Conservation (phyloP, 169 alveolate genomes). For the Besnoitia besnoiti region DNA sequence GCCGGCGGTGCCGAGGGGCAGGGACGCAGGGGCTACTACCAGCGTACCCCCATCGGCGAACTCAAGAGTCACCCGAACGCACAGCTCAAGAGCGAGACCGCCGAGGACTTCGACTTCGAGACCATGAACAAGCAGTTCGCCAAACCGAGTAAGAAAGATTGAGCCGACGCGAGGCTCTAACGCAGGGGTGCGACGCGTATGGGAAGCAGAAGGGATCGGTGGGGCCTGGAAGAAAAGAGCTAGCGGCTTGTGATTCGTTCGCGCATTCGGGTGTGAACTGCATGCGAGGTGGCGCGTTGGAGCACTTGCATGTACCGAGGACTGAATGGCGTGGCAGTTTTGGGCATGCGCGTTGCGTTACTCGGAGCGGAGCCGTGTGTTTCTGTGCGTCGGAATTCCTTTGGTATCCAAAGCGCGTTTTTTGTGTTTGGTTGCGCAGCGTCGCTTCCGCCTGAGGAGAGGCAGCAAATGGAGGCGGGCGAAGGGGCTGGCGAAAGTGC, state of each 20-base stretch:
- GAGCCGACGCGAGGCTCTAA: background rate
- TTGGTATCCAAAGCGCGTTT: too few species aligned
- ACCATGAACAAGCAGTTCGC: slow-evolving; percentile 58
- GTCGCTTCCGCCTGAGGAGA: slow-evolving; percentile 27
- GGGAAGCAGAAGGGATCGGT: too few species aligned
- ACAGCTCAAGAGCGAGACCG: slow-evolving; percentile 59
- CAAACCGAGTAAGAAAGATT: slow-evolving; percentile 32
- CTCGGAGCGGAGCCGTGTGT: too few species aligned
- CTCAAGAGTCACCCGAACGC: slow-evolving; percentile 60
- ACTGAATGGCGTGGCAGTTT: too few species aligned
- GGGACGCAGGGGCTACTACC: slow-evolving; percentile 47
- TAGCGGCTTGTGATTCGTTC: too few species aligned
- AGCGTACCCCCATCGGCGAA: slow-evolving; percentile 62
- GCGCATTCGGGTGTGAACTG: too few species aligned
- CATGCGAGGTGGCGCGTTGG: too few species aligned
- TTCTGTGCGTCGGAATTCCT: too few species aligned
- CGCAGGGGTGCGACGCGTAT: too few species aligned
- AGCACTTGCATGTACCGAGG: too few species aligned
- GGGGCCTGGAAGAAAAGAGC: too few species aligned
- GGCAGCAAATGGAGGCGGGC: background rate
- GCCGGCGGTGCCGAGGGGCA: slow-evolving; percentile 14
- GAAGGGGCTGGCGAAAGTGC: background rate
- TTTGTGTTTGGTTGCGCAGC: background rate
- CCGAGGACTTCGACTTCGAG: slow-evolving; percentile 63
- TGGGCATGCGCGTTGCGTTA: too few species aligned